Base-by-base conservation (phyloP, 352 stramenopile species). In the Phytophthora pinifolia region DNA sequence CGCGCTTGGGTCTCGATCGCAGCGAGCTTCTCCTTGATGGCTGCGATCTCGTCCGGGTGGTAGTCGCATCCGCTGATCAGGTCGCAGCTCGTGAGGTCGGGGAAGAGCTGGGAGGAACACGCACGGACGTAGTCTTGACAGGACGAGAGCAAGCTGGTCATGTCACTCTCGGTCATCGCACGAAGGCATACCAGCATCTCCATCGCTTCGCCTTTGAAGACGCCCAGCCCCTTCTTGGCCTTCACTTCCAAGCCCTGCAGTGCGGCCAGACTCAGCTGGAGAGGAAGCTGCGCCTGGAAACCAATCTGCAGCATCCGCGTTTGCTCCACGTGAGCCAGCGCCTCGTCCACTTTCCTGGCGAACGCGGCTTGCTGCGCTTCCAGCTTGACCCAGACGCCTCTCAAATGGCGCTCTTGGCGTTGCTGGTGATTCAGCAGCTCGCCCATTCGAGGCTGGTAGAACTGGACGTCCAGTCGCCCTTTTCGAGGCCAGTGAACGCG, bases 401-500 rank as follows among this genome's bases (percentile, higher is more conserved):
- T 76, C 4, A 91, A 37, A 41, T 92, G 75, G 8, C 86, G 80
- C 6, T 96, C 72, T 35, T 75, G 67, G 22, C 87, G 76, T 47
- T 96, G 79, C 1, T 74, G 74, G 51, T 97, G 89, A 27, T 53
- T 83, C 31, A 89, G 48, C 18, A 97, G 67, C 34, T 97, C 89
- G 3, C 83, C 69, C 43, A 94, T 79, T 17, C 89, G 82, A 25
- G 89, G 88, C 42, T 96, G 79, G 46, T 86, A 86, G 36, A 86
- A 85, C 43, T 95, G 85, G 20, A 97, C 88, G 45, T 96, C 84
- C 17, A 89, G 62, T 18, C 83, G 71, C 4, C 86, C 85, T 49
- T 76, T 89, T 10, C 86, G 77, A 3, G 89, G 89, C 88, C 89
- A 97, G 59, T 97, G 89, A 70, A 87, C 79, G 4, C 89, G 76